Evolutionary conservation across 2,329 filamentous ascomycete genomes (phyloP).

Genomic region (Pleoardoris graminearum): DNA sequence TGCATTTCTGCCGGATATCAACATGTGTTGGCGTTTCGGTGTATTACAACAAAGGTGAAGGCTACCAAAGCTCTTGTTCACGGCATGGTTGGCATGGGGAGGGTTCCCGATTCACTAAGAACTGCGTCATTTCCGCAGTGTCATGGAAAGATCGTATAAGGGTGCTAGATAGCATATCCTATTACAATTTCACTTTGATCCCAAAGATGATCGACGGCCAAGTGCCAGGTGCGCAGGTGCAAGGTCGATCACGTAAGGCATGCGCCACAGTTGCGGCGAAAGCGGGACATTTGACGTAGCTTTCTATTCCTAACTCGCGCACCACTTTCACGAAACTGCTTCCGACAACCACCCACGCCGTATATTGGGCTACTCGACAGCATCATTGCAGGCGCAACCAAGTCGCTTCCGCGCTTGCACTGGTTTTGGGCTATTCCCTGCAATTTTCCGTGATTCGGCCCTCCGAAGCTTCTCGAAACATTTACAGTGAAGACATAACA

Average conservation of each 20-base stretch:
- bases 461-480: slow-evolving; percentile 13
- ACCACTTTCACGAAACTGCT: not conserved
- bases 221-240: not conserved
- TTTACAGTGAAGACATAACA: no score
- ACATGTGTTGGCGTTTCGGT: slow-evolving; percentile 11
- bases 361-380: no score
- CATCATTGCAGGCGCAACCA: not conserved
- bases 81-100: slow-evolving; percentile 5
- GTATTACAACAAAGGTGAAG: slow-evolving; percentile 2
- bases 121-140: no score
- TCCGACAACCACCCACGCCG: no score
- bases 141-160: no score
- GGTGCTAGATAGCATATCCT: no score
- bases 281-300: slow-evolving; percentile 3
- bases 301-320: not conserved
- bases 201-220: no score
- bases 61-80: not conserved
- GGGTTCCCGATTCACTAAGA: no score
- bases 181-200: no score
- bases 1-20: not conserved
- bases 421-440: not conserved
- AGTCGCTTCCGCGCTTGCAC: not conserved
- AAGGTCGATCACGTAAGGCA: not conserved
- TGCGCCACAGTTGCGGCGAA: not conserved
- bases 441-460: not conserved